These are phyloP conservation scores for Phyllosticta citribraziliensis DNA, from an alignment of 2,329 filamentous ascomycete genomes.

Conservation along the genomic window DNA sequence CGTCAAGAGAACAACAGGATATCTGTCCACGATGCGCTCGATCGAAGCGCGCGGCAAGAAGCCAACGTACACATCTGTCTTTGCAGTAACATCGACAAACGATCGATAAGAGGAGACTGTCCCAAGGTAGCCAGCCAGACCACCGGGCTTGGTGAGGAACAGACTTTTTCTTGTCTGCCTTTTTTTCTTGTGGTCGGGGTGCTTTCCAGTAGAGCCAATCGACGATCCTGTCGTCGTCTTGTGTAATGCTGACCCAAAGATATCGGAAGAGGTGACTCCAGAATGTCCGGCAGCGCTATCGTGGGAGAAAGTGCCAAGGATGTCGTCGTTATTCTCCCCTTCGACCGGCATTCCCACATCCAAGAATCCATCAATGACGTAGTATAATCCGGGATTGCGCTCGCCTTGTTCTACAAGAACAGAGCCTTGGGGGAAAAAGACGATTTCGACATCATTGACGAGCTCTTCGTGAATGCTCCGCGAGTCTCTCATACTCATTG, in stretches of 20 bases:
- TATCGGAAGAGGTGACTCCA: constrained; percentile 26
- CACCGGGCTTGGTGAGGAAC: constrained; percentile 87
- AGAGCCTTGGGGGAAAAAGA: constrained; percentile 91
- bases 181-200: constrained; percentile 27
- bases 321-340: constrained; percentile 43
- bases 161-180: constrained; percentile 59
- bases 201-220: constrained; percentile 8
- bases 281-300: constrained; percentile 14
- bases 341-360: constrained; percentile 79
- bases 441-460: constrained; percentile 88
- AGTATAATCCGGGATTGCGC: constrained; percentile 91
- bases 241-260: constrained; percentile 15
- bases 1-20: constrained; percentile 84
- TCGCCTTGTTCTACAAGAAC: constrained; percentile 95
- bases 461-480: constrained; percentile 61
- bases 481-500: constrained; percentile 34
- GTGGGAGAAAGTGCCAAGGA: constrained; percentile 33
- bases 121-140: constrained; percentile 86
- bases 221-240: constrained; percentile 20
- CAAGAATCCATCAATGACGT: constrained; percentile 93
- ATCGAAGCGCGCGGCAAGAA: constrained; percentile 79
- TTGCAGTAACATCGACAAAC: constrained; percentile 92
- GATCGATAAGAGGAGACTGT: constrained; percentile 92
- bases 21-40: constrained; percentile 84
- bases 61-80: constrained; percentile 96